Base-by-base conservation (phyloP, 352 stramenopile species). In the Pythium aristosporum region DNA sequence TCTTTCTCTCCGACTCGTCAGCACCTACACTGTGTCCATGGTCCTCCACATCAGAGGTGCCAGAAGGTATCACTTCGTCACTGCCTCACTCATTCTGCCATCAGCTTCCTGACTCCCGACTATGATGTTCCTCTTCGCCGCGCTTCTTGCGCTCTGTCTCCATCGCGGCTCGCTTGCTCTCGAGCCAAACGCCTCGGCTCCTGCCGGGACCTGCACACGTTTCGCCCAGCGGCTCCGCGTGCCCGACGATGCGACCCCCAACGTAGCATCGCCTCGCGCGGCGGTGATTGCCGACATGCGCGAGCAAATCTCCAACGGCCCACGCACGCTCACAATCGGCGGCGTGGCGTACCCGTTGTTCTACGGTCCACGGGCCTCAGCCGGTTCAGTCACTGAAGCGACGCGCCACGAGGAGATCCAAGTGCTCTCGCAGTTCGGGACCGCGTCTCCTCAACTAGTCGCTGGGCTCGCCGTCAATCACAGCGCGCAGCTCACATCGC, bases 251-350 rank as follows among this genome's bases (percentile, higher is more conserved):
- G 30, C 44, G 50, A 2, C 32, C 2, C 16, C 32, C 6, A 46
- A 57, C 50, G 50, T n/a, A 18, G 32, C 50, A 21, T 57, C 50
- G 18, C 15, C 50, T 32, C 60, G 49, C 30, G 50, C 21, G 12
- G 28, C 4, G 25, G 65, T 5, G 59, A 76, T 63, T 66, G 69
- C 42, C 3, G 62, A 61, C 30, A 63, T 61, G 7, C 57, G 72
- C 28, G 57, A 68, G 28, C 46, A 76, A 5, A 79, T 79, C 57
- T 44, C 53, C 23, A 76, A 79, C 57, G 61, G 68, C 41, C 41
- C 74, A 34, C 72, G 69, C 34, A 65, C 47, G 6, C 72, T 68
- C 47, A 56, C 59, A 1, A 53, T 79, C 69, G 37, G 60, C 59
- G 52, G 61, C 57, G n/a, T 70, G 59, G 10, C 59, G 49, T 49